A percentile compares a stretch with the other conserved stretches of the same genome.
phyloP scores from a whole-genome alignment of 768 basidiomycete genomes.

The Pholiota molesta region DNA sequence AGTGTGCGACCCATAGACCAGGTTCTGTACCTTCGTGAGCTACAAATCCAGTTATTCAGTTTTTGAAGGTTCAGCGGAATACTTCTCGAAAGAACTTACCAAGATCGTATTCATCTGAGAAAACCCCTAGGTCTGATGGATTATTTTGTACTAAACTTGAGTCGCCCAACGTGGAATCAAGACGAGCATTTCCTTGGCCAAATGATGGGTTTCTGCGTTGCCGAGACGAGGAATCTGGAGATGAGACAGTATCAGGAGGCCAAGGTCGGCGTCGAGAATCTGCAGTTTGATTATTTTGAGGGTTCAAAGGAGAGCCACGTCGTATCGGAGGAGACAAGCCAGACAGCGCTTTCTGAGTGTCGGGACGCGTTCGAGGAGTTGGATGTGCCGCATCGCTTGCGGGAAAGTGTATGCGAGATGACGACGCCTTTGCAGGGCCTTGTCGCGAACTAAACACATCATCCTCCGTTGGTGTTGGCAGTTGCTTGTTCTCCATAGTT shows the following conservation, averaged over 20 bases:
- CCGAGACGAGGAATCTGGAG: constrained; percentile 25
- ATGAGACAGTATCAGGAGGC: constrained; percentile 24
- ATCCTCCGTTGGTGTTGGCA: constrained; percentile 23
- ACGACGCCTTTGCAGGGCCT: constrained; percentile 15
- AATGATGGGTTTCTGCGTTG: constrained; percentile 28
- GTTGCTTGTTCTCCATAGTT: constrained; percentile 25
- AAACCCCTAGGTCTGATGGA: constrained; percentile 33
- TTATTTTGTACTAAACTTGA: constrained; percentile 3
- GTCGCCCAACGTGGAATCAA: constrained; percentile 7
- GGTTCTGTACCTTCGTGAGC: constrained; percentile 68
- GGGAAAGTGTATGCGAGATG: constrained; percentile 26
- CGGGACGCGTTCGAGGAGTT: constrained; percentile 21
- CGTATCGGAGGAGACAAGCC: constrained; percentile 29
- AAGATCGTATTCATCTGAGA: constrained; percentile 80
- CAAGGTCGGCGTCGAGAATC: constrained; percentile 31
- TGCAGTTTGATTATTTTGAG: constrained; percentile 28
- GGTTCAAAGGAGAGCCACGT: constrained; percentile 37
- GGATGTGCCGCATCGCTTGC: constrained; percentile 20
- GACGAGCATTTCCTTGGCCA: constrained; percentile 10
- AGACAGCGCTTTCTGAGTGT: constrained; percentile 18
- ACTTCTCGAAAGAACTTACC: constrained; percentile 46
- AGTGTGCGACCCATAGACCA: background rate
- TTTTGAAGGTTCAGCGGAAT: too few species aligned
- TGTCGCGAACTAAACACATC: constrained; percentile 29
- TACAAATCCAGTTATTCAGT: constrained; percentile 26